phyloP scores from a whole-genome alignment of 441 rosid species.

The Monsonia emarginata region DNA sequence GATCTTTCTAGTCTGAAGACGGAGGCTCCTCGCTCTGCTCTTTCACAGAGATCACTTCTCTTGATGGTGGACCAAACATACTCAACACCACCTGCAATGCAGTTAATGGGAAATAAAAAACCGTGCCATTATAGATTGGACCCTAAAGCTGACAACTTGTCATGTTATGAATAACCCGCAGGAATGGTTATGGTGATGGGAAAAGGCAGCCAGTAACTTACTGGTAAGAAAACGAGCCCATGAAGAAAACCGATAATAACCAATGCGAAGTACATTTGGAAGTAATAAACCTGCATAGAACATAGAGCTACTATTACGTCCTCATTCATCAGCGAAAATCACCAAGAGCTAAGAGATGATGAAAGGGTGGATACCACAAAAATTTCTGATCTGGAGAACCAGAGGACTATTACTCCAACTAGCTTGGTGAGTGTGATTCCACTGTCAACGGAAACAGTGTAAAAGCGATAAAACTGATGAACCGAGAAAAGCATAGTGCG shows the following conservation, averaged over 20 bases:
- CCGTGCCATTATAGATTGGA: neutral
- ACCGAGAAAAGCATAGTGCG: too few relatives aligned
- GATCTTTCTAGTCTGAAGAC: neutral
- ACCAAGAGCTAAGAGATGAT: conserved; percentile 12
- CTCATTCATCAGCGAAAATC: neutral
- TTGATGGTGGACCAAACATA: conserved; percentile 63
- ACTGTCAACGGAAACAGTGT: conserved; percentile 34
- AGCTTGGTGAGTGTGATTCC: conserved; percentile 73
- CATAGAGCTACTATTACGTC: conserved; percentile 7
- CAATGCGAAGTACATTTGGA: conserved; percentile 64
- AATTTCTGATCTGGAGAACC: conserved; percentile 58
- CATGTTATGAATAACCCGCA: too few relatives aligned
- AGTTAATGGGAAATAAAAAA: too few relatives aligned
- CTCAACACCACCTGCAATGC: conserved; percentile 68
- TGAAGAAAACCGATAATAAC: conserved; percentile 62
- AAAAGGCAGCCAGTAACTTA: conserved; percentile 27
- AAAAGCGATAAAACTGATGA: too few relatives aligned
- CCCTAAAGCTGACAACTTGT: too few relatives aligned
- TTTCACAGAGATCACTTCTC: conserved; percentile 19
- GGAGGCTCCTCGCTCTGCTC: conserved; percentile 25
- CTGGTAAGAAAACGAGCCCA: conserved; percentile 65
- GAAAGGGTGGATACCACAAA: conserved; percentile 52
- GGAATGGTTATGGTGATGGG: conserved; percentile 1
- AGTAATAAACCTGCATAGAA: conserved; percentile 54
- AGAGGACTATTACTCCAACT: conserved; percentile 63